Evolutionary conservation across 768 basidiomycete genomes (phyloP), one percentile per base, ranked within the genome.

Genomic region (Botryobasidium botryosum): DNA sequence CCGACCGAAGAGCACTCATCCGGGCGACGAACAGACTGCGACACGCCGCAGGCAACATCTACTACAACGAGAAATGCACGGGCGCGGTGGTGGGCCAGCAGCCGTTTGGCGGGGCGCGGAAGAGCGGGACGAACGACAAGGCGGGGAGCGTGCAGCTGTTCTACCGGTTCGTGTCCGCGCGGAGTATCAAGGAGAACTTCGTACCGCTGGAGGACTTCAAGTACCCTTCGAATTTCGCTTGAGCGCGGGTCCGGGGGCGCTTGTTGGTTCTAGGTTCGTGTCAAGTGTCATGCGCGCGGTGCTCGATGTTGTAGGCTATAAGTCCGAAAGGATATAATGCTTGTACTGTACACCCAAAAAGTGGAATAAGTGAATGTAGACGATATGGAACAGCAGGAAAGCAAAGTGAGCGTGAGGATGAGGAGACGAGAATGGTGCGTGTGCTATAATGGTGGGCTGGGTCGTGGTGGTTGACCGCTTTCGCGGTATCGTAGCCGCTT

Each of bases 51-150:
- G 94, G 94, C 2, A 99, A 96, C 61, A 77, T 92, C 45, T 99
- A 99, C 67, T 87, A 90, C 65, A 96, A 96, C 61, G 91, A 96
- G 54, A 91, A 92, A 62, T 97, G 88, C 63, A 99, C 92, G 1
- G 88, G 88, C 26, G 90, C 88, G n/a, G 84, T 86, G 40, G 88
- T 97, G 28, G 92, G 90, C 6, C 91, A 96, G 60, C 91, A 99
- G 62, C 92, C 94, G 8, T 99, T 99, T 58, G 94, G 94, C 39
- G 94, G 94, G 25, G 85, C 77, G 2, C 75, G 91, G 29, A 83
- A 71, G 26, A 86, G 82, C 57, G 92, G 94, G 24, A 99, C 92
- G 50, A 97, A 97, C 67, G 94, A 97, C 62, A 99, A 97, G 65
- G 88, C 91, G 1, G 94, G 83, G 20, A 86, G 83, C 50, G 74